Percentiles rank a stretch among this genome's conserved stretches.
phyloP scores from a whole-genome alignment of 306 rosid genomes.

The Glycyrrhiza uralensis region DNA sequence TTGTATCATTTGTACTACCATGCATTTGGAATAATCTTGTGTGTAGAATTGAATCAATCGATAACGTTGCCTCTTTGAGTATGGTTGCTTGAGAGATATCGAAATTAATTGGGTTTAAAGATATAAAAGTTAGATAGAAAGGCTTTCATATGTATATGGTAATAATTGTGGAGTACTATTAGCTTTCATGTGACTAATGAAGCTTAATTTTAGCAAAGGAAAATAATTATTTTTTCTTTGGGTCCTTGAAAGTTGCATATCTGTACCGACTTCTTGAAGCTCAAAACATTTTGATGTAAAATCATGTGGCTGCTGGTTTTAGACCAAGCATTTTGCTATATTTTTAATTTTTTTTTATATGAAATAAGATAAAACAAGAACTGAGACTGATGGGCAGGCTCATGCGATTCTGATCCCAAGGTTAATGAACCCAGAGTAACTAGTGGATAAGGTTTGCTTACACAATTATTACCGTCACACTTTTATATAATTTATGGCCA shows the following conservation, averaged over 20 bases:
- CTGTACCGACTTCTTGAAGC: conserved; percentile 20
- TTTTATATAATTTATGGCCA: background rate
- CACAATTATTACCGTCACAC: conserved; percentile 32
- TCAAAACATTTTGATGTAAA: conserved; percentile 27
- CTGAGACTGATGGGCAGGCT: conserved; percentile 30
- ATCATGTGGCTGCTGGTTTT: conserved; percentile 33
- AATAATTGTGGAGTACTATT: background rate
- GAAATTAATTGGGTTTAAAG: too few relatives aligned
- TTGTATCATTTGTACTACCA: background rate
- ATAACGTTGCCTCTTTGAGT: background rate
- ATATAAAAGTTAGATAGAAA: background rate
- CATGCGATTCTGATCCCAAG: conserved; percentile 56
- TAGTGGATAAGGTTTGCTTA: conserved; percentile 45
- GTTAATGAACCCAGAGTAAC: conserved; percentile 36
- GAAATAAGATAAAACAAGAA: conserved; percentile 29
- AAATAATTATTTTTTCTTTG: background rate
- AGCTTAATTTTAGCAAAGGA: background rate
- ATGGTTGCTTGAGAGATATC: too few relatives aligned
- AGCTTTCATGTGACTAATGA: conserved; percentile 2
- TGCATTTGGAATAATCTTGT: background rate
- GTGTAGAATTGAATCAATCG: background rate
- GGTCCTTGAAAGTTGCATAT: background rate
- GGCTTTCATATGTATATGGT: background rate
- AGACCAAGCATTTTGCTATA: conserved; percentile 24
- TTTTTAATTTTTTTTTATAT: conserved; percentile 1